Percentiles rank a stretch among this genome's conserved stretches.
Conservation (phyloP, 768 basidiomycete species). For the Suillus paluster region DNA sequence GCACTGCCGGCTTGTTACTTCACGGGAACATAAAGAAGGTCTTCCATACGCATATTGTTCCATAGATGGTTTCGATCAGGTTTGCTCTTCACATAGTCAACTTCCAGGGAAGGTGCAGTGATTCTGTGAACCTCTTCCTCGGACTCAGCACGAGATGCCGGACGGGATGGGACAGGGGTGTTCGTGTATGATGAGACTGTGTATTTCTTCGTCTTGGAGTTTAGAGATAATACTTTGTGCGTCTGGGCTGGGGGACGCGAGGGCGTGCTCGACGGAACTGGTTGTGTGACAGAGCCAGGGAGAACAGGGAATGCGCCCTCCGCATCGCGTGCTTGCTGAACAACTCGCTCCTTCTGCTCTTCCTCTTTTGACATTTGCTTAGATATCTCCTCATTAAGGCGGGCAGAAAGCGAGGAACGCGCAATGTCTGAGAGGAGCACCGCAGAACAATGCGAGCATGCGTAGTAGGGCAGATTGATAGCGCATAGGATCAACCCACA, state of each 20-base stretch:
- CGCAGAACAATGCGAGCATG: conserved; percentile 58
- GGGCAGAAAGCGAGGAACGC: conserved; percentile 42
- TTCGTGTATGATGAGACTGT: conserved; percentile 55
- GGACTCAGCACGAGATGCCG: conserved; percentile 38
- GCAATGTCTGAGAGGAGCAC: conserved; percentile 41
- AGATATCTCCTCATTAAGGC: conserved; percentile 48
- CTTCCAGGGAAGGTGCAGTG: conserved; percentile 41
- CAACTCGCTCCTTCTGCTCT: conserved; percentile 47
- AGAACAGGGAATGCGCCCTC: conserved; percentile 69
- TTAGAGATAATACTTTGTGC: conserved; percentile 65
- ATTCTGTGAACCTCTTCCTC: conserved; percentile 45
- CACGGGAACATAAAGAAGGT: conserved; percentile 42
- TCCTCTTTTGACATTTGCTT: conserved; percentile 52
- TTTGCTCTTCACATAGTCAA: conserved; percentile 37
- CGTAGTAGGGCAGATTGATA: conserved; percentile 55
- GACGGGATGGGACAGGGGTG: conserved; percentile 36
- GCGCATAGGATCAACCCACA: conserved; percentile 70
- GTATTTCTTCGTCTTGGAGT: conserved; percentile 53
- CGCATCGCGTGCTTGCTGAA: conserved; percentile 52
- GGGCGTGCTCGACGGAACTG: conserved; percentile 17
- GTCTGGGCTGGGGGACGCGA: conserved; percentile 41
- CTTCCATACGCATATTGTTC: conserved; percentile 43
- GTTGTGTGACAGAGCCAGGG: conserved; percentile 10
- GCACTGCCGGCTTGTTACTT: background rate
- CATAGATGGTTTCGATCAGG: conserved; percentile 44